Conservation (phyloP, 176 grass and related monocot genomes). For the Aegilops bicornis region DNA sequence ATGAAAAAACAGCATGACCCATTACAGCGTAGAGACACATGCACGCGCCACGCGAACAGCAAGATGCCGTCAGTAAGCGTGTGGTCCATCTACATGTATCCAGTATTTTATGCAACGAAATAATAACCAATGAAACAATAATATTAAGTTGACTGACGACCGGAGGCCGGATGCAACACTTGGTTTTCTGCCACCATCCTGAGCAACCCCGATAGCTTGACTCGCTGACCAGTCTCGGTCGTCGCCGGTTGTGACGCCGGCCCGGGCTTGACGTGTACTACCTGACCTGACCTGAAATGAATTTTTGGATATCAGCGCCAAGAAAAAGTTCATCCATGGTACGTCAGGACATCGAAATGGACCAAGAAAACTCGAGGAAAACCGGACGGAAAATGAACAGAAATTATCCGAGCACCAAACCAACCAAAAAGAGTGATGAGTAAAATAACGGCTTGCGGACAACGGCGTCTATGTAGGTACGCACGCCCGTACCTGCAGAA, state of each 20-base stretch:
- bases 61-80: background rate
- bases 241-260: background rate
- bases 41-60: background rate
- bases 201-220: background rate
- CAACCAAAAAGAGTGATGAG: background rate
- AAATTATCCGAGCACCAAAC: background rate
- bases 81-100: background rate
- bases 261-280: background rate
- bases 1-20: background rate
- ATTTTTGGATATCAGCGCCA: too few relatives aligned
- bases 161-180: background rate
- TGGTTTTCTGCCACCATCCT: background rate
- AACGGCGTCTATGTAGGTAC: background rate
- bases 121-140: constrained; percentile 10
- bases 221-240: background rate
- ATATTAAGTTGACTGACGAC: background rate
- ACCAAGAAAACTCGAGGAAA: background rate
- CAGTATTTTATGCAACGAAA: background rate
- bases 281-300: background rate
- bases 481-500: background rate
- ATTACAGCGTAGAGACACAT: background rate
- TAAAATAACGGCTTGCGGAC: background rate
- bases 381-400: background rate
- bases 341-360: background rate
- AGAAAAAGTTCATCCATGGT: background rate